Conservation (phyloP, 228 moss, liverwort and hornwort species). For the Sphagnum magellanicum region DNA sequence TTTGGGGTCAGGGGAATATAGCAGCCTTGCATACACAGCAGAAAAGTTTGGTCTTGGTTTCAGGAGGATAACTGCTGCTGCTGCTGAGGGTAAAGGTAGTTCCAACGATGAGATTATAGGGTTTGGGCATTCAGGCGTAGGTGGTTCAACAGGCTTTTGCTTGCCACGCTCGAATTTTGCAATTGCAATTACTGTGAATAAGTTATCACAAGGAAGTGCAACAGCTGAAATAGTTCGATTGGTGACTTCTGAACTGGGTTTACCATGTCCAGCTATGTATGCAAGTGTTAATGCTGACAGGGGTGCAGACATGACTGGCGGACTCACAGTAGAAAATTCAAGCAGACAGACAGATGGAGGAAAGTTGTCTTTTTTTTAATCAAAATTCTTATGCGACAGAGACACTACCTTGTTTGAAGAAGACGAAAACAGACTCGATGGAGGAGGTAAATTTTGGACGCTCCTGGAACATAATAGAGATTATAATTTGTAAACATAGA, state of each 20-base stretch:
- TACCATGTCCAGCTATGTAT: conserved; percentile 83
- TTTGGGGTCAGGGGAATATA: conserved; percentile 45
- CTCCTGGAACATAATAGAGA: too few relatives aligned
- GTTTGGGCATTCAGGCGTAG: conserved; percentile 92
- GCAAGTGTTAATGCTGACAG: conserved; percentile 50
- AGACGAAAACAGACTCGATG: too few relatives aligned
- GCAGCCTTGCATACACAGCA: conserved; percentile 37
- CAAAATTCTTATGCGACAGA: too few relatives aligned
- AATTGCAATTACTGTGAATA: conserved; percentile 77
- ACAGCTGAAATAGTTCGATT: conserved; percentile 73
- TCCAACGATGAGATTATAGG: conserved; percentile 24
- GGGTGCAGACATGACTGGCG: conserved; percentile 59
- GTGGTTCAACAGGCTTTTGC: conserved; percentile 85
- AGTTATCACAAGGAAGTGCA: conserved; percentile 66
- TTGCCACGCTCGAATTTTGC: conserved; percentile 64
- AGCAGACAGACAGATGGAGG: not conserved
- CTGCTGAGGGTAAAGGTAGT: not conserved
- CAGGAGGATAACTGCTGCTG: conserved; percentile 44
- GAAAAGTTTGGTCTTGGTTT: conserved; percentile 81
- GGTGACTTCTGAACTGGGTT: conserved; percentile 55
- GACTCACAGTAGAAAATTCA: conserved; percentile 1
- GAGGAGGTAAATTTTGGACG: too few relatives aligned
- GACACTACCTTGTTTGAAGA: too few relatives aligned
- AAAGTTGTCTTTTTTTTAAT: too few relatives aligned
- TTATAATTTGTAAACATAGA: too few relatives aligned